Percentiles rank a stretch among this genome's conserved stretches.
These are phyloP conservation scores for Wickerhamomyces pijperi DNA, from an alignment of 805 yeast genomes.

Conservation along the genomic window DNA sequence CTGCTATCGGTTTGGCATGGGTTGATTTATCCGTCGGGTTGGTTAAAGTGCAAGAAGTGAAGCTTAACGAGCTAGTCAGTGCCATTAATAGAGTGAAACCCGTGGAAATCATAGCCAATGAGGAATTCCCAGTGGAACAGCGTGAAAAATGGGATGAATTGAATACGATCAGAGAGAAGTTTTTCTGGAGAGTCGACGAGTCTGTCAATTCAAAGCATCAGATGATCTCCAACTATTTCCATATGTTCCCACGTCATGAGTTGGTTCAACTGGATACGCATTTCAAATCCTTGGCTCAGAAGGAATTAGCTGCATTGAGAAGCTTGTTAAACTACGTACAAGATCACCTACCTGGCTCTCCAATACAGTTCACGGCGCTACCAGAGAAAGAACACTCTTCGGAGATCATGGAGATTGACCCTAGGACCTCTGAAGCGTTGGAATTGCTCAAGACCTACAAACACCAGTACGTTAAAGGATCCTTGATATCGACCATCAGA, in stretches of 20 bases:
- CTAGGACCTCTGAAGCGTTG: conserved; percentile 65
- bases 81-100: conserved; percentile 75
- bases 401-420: conserved; percentile 63
- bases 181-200: too few species aligned
- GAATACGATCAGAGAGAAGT: too few species aligned
- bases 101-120: conserved; percentile 59
- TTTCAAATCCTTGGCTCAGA: conserved; percentile 25
- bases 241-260: conserved; percentile 27
- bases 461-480: conserved; percentile 49
- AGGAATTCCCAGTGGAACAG: conserved; percentile 19
- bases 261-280: conserved; percentile 11
- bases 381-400: conserved; percentile 50
- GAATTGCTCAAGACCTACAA: conserved; percentile 57
- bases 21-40: conserved; percentile 80
- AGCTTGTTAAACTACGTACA: conserved; percentile 56
- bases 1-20: conserved; percentile 72
- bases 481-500: conserved; percentile 57
- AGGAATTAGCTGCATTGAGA: conserved; percentile 51
- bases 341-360: conserved; percentile 61
- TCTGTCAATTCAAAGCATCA: conserved; percentile 3
- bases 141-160: too few species aligned
- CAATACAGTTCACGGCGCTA: conserved; percentile 42
- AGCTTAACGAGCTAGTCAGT: conserved; percentile 48
- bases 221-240: conserved; percentile 25
- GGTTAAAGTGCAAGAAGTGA: conserved; percentile 56